These are phyloP conservation scores for Infundibulicybe gibba DNA, from an alignment of 768 basidiomycete genomes.

Conservation along the genomic window DNA sequence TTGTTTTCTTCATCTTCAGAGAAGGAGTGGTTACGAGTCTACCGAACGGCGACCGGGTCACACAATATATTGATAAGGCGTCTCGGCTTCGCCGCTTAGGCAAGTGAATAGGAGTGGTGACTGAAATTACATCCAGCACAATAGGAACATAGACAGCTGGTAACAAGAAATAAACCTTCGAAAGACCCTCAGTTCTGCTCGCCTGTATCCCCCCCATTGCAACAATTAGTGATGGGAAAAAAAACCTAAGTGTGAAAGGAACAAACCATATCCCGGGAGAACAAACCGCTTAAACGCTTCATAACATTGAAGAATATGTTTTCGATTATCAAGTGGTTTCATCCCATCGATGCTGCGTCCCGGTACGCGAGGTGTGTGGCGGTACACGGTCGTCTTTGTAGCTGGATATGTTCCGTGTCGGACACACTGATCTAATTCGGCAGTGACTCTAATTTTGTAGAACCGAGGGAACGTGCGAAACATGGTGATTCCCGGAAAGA, in stretches of 20 bases:
- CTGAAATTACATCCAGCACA: too few relatives aligned
- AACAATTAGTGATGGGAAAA: neutral
- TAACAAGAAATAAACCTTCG: too few relatives aligned
- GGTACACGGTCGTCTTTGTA: neutral
- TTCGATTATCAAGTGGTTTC: neutral
- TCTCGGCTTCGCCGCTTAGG: too few relatives aligned
- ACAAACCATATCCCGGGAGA: too few relatives aligned
- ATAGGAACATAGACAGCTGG: too few relatives aligned
- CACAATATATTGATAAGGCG: too few relatives aligned
- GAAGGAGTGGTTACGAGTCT: too few relatives aligned
- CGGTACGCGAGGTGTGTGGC: neutral
- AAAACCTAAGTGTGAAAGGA: too few relatives aligned
- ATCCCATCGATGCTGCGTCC: neutral
- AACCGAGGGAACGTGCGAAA: neutral
- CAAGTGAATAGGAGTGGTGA: too few relatives aligned
- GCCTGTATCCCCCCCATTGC: neutral
- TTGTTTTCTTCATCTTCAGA: too few relatives aligned
- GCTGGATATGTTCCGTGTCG: neutral
- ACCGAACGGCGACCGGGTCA: too few relatives aligned
- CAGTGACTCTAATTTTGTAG: neutral
- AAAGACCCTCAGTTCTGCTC: too few relatives aligned
- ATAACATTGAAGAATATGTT: neutral
- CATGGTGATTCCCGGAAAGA: neutral
- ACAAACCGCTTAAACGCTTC: neutral
- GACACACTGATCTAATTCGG: neutral